Percentiles rank a stretch among this genome's conserved stretches.
Evolutionary conservation across 192 early-diverging fungal species (phyloP).

Genomic region (Coemansia sp.): DNA sequence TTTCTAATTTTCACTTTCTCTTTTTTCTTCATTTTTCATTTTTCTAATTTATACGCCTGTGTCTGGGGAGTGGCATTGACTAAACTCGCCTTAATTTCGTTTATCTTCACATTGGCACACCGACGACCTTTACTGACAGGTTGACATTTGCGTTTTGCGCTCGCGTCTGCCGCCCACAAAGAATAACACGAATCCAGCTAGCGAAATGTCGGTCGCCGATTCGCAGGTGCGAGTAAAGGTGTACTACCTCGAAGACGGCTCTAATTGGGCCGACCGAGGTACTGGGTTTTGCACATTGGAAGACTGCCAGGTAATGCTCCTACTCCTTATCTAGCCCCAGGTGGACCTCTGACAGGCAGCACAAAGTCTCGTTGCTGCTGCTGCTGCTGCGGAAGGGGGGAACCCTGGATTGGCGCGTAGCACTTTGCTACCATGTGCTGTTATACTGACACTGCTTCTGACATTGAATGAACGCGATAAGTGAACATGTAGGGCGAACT

Average conservation of each 20-base stretch:
- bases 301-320: constrained; percentile 60
- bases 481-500: constrained; percentile 57
- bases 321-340: not conserved
- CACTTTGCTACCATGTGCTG: constrained; percentile 5
- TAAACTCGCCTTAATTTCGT: not conserved
- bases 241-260: constrained; percentile 71
- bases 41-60: constrained; percentile 9
- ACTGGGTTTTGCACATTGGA: constrained; percentile 77
- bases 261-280: constrained; percentile 81
- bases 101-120: not conserved
- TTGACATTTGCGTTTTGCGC: constrained; percentile 8
- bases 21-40: constrained; percentile 8
- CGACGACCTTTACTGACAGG: not conserved
- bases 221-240: constrained; percentile 78
- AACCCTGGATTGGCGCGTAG: not conserved
- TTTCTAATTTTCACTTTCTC: constrained; percentile 12
- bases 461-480: not conserved
- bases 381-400: not conserved
- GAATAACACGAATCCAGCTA: constrained; percentile 3
- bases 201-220: constrained; percentile 41
- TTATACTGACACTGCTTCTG: constrained; percentile 13
- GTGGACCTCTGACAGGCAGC: not conserved
- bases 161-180: constrained; percentile 13
- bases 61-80: constrained; percentile 4
- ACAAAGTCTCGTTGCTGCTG: not conserved